A percentile compares a stretch with the other conserved stretches of the same genome.
Evolutionary conservation across 1,284 basidiomycete species (phyloP).

Genomic region (Sporisorium exsertum): DNA sequence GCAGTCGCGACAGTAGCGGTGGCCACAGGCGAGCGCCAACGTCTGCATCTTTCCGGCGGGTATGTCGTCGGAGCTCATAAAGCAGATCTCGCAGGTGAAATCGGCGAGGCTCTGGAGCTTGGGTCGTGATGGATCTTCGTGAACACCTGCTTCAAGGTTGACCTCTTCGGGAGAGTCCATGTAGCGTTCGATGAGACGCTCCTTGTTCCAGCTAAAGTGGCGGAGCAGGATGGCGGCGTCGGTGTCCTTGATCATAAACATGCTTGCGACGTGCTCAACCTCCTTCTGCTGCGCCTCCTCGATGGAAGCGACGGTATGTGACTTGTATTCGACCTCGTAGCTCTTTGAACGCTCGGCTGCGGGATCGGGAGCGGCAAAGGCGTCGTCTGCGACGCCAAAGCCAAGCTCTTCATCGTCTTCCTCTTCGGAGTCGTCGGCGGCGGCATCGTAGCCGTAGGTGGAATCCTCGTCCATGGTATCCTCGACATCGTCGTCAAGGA

Average conservation of each 20-base stretch:
- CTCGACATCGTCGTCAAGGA: conserved; percentile 54
- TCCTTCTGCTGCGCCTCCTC: conserved; percentile 61
- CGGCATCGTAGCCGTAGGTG: conserved; percentile 51
- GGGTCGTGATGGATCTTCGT: conserved; percentile 55
- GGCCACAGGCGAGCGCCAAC: conserved; percentile 63
- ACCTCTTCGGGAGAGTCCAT: conserved; percentile 66
- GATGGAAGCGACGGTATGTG: conserved; percentile 50
- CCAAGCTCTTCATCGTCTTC: conserved; percentile 50
- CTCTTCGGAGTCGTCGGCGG: conserved; percentile 34
- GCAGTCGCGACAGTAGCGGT: conserved; percentile 74
- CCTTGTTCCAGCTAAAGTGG: conserved; percentile 93
- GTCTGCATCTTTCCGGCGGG: conserved; percentile 57
- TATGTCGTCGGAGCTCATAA: conserved; percentile 55
- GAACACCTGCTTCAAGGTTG: conserved; percentile 63
- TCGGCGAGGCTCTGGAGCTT: conserved; percentile 44
- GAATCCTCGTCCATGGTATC: conserved; percentile 67
- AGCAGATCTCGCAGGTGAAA: conserved; percentile 67
- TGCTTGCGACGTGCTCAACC: conserved; percentile 64
- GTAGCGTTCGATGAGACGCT: conserved; percentile 76
- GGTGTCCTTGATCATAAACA: conserved; percentile 64
- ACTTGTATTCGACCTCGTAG: conserved; percentile 65
- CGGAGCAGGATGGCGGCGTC: conserved; percentile 83
- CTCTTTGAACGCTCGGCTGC: conserved; percentile 55
- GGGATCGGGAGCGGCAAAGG: conserved; percentile 42
- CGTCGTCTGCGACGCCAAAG: conserved; percentile 53